Evolutionary conservation across 2,329 filamentous ascomycete genomes (phyloP), one percentile per base, ranked within the genome.

Genomic region (Diaporthe citriasiana): DNA sequence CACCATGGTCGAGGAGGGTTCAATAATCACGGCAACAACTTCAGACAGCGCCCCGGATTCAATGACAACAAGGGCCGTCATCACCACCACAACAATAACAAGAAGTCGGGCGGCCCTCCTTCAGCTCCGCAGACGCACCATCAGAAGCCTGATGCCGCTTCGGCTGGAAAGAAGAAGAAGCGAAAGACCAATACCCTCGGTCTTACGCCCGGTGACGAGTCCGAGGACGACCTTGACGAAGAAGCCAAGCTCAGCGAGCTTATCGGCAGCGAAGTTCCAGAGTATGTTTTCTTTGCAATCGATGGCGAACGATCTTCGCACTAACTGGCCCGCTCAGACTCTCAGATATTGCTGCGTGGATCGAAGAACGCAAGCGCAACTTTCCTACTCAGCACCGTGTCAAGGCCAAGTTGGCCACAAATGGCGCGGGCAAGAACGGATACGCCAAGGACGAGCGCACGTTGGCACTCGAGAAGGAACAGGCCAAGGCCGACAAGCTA

Each of bases 361-460:
- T 97, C 76, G 91, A 91, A 66, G 95, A 98, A 82, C 91, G 96
- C 74, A 93, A 89, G 80, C 93, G 91, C 77, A 92, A 93, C 69
- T 98, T 90, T 81, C 96, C 96, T 2, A 98, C 95, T 3, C 90
- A 91, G 81, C 90, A 90, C 74, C 91, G 94, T 72, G 85, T 91
- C 76, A 88, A 90, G 75, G 90, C 90, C 76, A 94, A 89, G 82
- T 89, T 90, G 76, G 87, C 87, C 78, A 84, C 84, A 56, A 78
- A 75, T 73, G 87, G 89, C 72, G 86, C 88, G 72, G 90, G 92
- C 80, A 92, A 93, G 81, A 89, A 91, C 59, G 92, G 89, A 76
- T 87, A 89, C 72, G 85, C 84, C 40, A 86, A 88, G 56, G 73
- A 76, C 30, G 73, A 73, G 35, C 73, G 75, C 76, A 87, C 89